phyloP scores from a whole-genome alignment of 2,329 filamentous ascomycete species.

The Fusarium sp. region DNA sequence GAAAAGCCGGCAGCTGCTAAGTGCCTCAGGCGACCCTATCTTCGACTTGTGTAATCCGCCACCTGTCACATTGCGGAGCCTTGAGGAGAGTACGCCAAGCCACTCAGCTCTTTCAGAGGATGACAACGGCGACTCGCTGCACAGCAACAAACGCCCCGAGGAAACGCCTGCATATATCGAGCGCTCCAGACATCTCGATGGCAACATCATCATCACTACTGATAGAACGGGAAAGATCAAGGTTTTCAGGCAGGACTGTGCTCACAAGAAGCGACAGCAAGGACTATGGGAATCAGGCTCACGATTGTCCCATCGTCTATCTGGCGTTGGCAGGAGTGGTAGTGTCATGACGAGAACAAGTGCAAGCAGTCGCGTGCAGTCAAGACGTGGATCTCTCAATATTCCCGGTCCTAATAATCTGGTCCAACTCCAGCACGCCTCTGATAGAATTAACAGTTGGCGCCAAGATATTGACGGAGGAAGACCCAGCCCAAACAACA shows the following conservation, averaged over 20 bases:
- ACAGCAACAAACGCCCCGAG: conserved; percentile 62
- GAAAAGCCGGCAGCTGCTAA: conserved; percentile 80
- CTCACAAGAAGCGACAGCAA: conserved; percentile 79
- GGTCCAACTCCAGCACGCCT: conserved; percentile 52
- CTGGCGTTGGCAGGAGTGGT: conserved; percentile 69
- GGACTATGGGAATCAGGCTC: conserved; percentile 84
- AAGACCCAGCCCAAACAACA: conserved; percentile 55
- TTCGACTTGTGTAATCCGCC: conserved; percentile 97
- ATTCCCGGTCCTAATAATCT: conserved; percentile 48
- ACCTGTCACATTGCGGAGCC: conserved; percentile 83
- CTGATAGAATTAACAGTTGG: conserved; percentile 90
- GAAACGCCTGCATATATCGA: conserved; percentile 83
- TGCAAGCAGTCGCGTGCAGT: conserved; percentile 61
- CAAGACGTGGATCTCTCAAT: conserved; percentile 67
- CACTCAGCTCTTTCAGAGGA: conserved; percentile 56
- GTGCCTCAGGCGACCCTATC: conserved; percentile 88
- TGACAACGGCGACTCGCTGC: conserved; percentile 52
- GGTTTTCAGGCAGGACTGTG: conserved; percentile 95
- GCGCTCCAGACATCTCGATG: conserved; percentile 79
- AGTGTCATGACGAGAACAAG: conserved; percentile 69
- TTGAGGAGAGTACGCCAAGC: conserved; percentile 69
- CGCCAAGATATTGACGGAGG: conserved; percentile 72
- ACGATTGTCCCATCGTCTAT: conserved; percentile 77
- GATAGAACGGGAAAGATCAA: conserved; percentile 92
- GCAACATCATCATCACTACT: conserved; percentile 92